Conservation (phyloP, 257 asterid genomes). For the Solanum habrochaites region DNA sequence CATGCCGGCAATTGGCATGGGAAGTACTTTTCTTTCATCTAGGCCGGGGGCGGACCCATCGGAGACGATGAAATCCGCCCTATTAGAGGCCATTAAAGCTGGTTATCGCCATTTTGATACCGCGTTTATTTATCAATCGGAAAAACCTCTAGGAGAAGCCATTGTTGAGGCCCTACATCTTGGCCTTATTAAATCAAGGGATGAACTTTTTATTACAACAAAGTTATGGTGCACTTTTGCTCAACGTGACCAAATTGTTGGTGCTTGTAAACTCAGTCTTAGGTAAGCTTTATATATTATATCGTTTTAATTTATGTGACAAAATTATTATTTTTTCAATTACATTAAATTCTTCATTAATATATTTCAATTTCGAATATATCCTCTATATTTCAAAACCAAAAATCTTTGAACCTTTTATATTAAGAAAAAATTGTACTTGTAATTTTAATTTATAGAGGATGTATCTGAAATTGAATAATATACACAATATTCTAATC, state of each 20-base stretch:
- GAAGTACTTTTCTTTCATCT: conserved; percentile 34
- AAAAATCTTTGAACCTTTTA: no score
- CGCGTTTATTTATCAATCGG: conserved; percentile 43
- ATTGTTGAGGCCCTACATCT: conserved; percentile 29
- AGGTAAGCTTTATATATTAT: conserved; percentile 13
- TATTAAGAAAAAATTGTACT: no score
- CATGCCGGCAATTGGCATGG: conserved; percentile 45
- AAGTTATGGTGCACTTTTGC: conserved; percentile 49
- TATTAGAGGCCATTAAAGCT: conserved; percentile 41
- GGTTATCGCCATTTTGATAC: conserved; percentile 71
- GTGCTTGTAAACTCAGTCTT: conserved; percentile 48
- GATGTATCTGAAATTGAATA: not conserved
- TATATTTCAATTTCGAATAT: no score
- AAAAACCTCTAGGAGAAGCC: conserved; percentile 45
- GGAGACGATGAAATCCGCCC: conserved; percentile 19
- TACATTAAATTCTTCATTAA: not conserved
- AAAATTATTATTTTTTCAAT: not conserved
- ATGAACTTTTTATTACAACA: conserved; percentile 54
- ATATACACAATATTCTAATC: no score
- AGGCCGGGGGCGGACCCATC: not conserved
- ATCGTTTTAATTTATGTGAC: not conserved
- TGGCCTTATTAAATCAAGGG: conserved; percentile 37
- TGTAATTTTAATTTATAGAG: no score
- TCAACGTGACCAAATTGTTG: conserved; percentile 31
- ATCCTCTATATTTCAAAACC: no score